Conservation (phyloP, 306 rosid species). For the Vicia faba region DNA sequence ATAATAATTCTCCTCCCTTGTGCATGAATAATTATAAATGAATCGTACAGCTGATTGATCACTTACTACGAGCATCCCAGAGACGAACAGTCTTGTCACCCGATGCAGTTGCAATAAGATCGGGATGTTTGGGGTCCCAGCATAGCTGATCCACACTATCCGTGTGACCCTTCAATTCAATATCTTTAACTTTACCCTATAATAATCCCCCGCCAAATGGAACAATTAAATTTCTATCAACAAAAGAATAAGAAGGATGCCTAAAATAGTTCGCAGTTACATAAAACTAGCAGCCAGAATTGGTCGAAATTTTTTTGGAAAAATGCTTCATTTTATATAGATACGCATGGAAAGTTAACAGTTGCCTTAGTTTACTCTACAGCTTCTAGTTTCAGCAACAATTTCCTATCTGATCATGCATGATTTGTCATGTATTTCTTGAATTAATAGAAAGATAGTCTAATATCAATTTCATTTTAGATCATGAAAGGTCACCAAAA, state of each 20-base stretch:
- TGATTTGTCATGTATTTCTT: conserved; percentile 2
- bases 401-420: conserved; percentile 27
- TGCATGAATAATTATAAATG: conserved; percentile 8
- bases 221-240: conserved; percentile 16
- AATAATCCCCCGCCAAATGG: conserved; percentile 12
- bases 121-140: conserved; percentile 97
- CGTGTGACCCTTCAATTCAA: conserved; percentile 94
- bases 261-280: conserved; percentile 11
- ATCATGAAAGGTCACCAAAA: conserved; percentile 25
- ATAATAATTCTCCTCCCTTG: background rate
- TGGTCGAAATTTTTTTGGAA: no score
- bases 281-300: conserved; percentile 18
- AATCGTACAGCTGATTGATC: conserved; percentile 19
- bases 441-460: conserved; percentile 23
- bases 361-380: no score
- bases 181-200: conserved; percentile 84
- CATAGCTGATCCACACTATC: conserved; percentile 99
- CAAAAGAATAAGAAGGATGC: conserved; percentile 25
- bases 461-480: background rate
- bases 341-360: conserved; percentile 7
- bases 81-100: conserved; percentile 96
- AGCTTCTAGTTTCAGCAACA: conserved; percentile 24
- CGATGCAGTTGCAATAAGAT: conserved; percentile 91
- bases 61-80: conserved; percentile 97
- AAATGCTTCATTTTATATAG: conserved; percentile 4